A percentile compares a stretch with the other conserved stretches of the same genome.
Evolutionary conservation across 768 basidiomycete species (phyloP).

Genomic region (Rhizopogon sp.): DNA sequence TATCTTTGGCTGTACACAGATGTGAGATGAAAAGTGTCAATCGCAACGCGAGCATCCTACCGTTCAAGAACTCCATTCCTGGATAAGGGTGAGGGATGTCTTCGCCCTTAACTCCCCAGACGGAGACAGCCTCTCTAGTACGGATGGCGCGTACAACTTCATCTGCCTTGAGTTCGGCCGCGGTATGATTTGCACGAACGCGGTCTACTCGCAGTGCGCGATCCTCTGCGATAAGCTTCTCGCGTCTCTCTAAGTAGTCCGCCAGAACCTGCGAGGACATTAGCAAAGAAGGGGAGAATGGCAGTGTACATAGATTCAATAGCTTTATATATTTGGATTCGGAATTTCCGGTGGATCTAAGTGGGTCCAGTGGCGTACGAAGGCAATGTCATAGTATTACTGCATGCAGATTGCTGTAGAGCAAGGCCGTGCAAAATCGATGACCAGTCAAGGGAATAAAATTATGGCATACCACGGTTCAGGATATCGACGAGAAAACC

Average conservation of each 20-base stretch:
- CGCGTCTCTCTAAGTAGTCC: conserved; percentile 13
- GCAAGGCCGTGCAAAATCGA: too few species aligned
- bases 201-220: conserved; percentile 46
- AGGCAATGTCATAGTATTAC: too few species aligned
- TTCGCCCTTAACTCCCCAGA: conserved; percentile 53
- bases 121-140: conserved; percentile 39
- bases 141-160: conserved; percentile 50
- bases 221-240: conserved; percentile 34
- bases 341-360: too few species aligned
- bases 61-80: conserved; percentile 73
- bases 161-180: conserved; percentile 49
- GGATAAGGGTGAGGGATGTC: conserved; percentile 60
- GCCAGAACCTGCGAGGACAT: not conserved
- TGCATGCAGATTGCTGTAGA: too few species aligned
- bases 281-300: not conserved
- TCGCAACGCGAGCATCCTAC: conserved; percentile 23
- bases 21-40: not conserved
- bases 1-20: conserved; percentile 20
- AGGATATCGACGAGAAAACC: too few species aligned
- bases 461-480: too few species aligned
- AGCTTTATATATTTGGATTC: too few species aligned
- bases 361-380: too few species aligned
- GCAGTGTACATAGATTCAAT: not conserved
- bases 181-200: conserved; percentile 22
- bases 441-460: too few species aligned